Evolutionary conservation across 2,329 filamentous ascomycete species (phyloP), one percentile per base, ranked within the genome.

Genomic region (Ustulina deusta): DNA sequence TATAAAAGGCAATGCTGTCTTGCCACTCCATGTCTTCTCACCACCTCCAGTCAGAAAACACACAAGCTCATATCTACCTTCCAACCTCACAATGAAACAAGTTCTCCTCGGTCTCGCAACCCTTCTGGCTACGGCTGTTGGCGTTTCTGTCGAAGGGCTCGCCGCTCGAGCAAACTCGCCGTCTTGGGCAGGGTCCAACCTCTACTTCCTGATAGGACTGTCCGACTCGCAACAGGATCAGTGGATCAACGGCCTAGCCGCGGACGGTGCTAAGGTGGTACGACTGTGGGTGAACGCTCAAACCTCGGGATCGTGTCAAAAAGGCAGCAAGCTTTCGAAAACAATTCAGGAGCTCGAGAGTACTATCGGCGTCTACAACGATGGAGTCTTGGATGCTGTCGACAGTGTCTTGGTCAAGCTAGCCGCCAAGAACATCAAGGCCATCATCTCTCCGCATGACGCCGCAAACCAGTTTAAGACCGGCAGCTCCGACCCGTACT

Each of bases 401-500:
- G 77, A 78, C 63, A 69, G 71, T 22, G 74, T 76, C 11, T 54
- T 78, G 34, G 66, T 72, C 29, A 76, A 78, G 62, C 65, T 78
- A 20, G 46, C 59, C 2, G 52, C 71, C 49, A 77, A 76, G 58
- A 73, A 73, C 34, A 77, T 78, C 63, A 78, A 78, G 65, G 69
- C 75, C 38, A 73, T 78, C 56, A 74, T 78, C 59, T 78, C 76
- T 7, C 77, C 77, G 1, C 76, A 78, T 63, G 76, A 78, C 56
- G 75, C 63, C 20, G 63, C 63, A 2, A 66, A 66, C 22, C 42
- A 66, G 34, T 66, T 66, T n/a, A 1, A 56, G 42, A 13, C 63
- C 13, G 63, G 63, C 3, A 66, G 63, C 51, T 57, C 57, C 3
- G 63, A 66, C 27, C 63, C 63, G 34, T 66, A 66, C 49, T 66